phyloP scores from a whole-genome alignment of 2,329 filamentous ascomycete species.

The Penicillium sp. region DNA sequence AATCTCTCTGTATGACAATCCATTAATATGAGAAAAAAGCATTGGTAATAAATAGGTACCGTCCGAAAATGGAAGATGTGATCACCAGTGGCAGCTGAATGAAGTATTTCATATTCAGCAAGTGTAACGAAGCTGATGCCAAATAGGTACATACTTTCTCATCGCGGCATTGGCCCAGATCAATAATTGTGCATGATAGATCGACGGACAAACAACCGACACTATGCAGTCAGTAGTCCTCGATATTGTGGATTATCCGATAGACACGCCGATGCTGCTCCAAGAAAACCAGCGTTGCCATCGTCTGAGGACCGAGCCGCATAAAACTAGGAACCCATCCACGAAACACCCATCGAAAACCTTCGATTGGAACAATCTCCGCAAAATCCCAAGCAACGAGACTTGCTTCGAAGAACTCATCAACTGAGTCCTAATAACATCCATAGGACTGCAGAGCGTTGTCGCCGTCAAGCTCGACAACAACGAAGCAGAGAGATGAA shows the following conservation, averaged over 20 bases:
- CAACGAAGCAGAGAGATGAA: constrained; percentile 72
- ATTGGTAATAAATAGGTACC: too few relatives aligned
- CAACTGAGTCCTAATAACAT: constrained; percentile 82
- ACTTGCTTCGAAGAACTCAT: constrained; percentile 56
- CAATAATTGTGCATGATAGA: too few relatives aligned
- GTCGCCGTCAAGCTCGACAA: constrained; percentile 77
- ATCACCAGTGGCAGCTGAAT: too few relatives aligned
- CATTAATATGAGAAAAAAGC: too few relatives aligned
- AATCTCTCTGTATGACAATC: too few relatives aligned
- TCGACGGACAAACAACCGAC: too few relatives aligned
- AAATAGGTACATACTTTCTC: too few relatives aligned
- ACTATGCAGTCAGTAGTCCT: not conserved
- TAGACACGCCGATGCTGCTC: constrained; percentile 73
- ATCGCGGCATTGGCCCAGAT: too few relatives aligned
- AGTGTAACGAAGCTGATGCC: too few relatives aligned
- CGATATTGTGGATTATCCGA: constrained; percentile 2
- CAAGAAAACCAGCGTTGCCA: constrained; percentile 78
- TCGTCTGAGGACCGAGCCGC: constrained; percentile 63
- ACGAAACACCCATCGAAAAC: constrained; percentile 77
- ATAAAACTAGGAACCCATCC: constrained; percentile 75
- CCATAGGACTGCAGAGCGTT: constrained; percentile 76
- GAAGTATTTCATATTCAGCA: too few relatives aligned
- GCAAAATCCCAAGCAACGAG: constrained; percentile 54
- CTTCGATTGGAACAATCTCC: constrained; percentile 66
- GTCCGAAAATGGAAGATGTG: too few relatives aligned